Base-by-base conservation (phyloP, 768 basidiomycete genomes). In the Suillus weaverae region DNA sequence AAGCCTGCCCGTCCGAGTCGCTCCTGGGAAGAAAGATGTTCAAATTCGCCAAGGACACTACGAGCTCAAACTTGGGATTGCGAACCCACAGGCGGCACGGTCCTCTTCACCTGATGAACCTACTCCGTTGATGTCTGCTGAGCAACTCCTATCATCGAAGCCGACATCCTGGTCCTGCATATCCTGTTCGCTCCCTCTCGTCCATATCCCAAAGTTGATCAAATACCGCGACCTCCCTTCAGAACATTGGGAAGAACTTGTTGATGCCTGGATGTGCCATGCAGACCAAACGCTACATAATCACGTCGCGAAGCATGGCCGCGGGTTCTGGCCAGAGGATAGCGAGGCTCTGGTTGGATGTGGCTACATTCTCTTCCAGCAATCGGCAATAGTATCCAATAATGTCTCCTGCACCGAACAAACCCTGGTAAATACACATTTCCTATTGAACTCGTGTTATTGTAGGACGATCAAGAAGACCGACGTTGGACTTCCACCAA, bases 191-290 rank as follows among this genome's bases (percentile, higher is more conserved):
- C 79, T 93, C 11, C 89, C 90, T 13, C 77, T 97, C 39, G 74
- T 83, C 14, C 83, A 89, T 43, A 77, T 83, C 0, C 76, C 85
- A 6, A 79, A 76, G 48, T 73, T 86, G 22, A 66, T 65, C 32
- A 79, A 76, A 53, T 99, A 92, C 75, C 86, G 89, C 44, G 95
- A 97, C 72, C 80, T 99, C 14, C 97, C 97, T 4, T 95, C 93
- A 5, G 96, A 98, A 73, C 91, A 99, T 70, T 99, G 97, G 97
- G 90, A 94, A 67, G 97, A 99, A 74, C 87, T 99, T 18, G 87
- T 99, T 22, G 97, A 98, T 67, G 91, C 95, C 8, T 99, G 97
- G 97, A 95, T 99, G 91, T 99, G 97, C 71, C 97, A 98, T 76
- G 76, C 88, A 10, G 95, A 97, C 71, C 95, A 97, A 79, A 88